Evolutionary conservation across 805 yeast species (phyloP).

Genomic region (Saturnispora mendoncae): DNA sequence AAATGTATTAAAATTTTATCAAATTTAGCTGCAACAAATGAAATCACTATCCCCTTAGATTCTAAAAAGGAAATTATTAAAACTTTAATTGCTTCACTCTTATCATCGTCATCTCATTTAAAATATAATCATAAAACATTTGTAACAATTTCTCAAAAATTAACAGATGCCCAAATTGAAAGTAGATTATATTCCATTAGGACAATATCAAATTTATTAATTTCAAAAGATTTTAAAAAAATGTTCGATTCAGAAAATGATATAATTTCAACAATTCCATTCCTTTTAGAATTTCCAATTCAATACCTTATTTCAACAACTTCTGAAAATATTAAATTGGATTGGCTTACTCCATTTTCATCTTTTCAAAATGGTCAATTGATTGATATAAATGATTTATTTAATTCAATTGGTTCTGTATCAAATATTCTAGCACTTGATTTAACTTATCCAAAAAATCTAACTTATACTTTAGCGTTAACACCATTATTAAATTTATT

Average conservation of each 20-base stretch:
- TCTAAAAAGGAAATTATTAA: constrained; percentile 11
- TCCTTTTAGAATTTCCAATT: constrained; percentile 39
- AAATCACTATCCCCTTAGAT: constrained; percentile 6
- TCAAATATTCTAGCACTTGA: constrained; percentile 41
- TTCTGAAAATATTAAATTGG: too few species aligned
- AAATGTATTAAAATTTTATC: constrained; percentile 5
- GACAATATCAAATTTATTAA: constrained; percentile 36
- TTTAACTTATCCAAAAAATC: constrained; percentile 27
- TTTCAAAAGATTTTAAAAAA: constrained; percentile 34
- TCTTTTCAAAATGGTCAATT: constrained; percentile 20
- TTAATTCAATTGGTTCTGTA: constrained; percentile 39
- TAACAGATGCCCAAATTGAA: constrained; percentile 14
- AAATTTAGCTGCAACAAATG: neutral
- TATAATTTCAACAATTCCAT: constrained; percentile 37
- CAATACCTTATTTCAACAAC: constrained; percentile 30
- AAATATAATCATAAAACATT: constrained; percentile 19
- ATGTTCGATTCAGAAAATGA: constrained; percentile 34
- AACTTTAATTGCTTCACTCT: constrained; percentile 30
- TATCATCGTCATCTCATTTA: constrained; percentile 23
- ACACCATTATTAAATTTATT: constrained; percentile 29
- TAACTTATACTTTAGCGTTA: constrained; percentile 29
- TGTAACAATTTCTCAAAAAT: constrained; percentile 19
- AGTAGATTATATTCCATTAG: constrained; percentile 31
- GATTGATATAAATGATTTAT: constrained; percentile 30
- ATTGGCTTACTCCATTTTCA: constrained; percentile 18